Conservation (phyloP, 1,139 yeast genomes). For the Starmera stellimalicola region DNA sequence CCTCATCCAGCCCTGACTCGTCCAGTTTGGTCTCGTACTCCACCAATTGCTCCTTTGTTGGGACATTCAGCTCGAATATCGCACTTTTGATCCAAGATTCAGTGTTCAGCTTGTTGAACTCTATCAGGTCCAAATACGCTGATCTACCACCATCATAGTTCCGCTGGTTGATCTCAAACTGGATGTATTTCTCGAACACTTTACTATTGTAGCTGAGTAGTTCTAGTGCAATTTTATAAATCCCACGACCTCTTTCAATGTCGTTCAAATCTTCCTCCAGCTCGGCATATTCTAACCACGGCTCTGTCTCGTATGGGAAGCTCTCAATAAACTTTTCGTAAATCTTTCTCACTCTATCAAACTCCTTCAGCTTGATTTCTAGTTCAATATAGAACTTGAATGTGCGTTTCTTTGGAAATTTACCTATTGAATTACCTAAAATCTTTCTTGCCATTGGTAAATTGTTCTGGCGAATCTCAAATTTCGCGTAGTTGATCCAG, state of each 20-base stretch:
- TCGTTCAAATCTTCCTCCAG: constrained; percentile 71
- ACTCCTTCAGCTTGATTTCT: constrained; percentile 49
- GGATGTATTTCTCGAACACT: constrained; percentile 44
- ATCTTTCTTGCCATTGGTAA: constrained; percentile 53
- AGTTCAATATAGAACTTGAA: constrained; percentile 52
- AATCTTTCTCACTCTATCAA: constrained; percentile 67
- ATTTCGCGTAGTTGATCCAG: constrained; percentile 67
- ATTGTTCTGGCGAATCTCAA: constrained; percentile 56
- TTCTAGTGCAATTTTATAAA: constrained; percentile 45
- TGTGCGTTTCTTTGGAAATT: constrained; percentile 42
- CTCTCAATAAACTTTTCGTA: constrained; percentile 61
- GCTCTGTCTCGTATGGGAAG: constrained; percentile 31
- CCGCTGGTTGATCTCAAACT: constrained; percentile 49
- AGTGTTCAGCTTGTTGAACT: constrained; percentile 25
- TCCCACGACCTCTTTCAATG: constrained; percentile 50
- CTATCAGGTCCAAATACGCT: constrained; percentile 37
- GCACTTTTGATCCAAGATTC: constrained; percentile 62
- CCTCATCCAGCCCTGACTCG: constrained; percentile 31
- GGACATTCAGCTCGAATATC: constrained; percentile 60
- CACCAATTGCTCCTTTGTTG: constrained; percentile 42
- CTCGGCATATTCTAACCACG: constrained; percentile 54
- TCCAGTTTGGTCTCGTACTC: constrained; percentile 24
- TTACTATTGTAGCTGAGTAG: constrained; percentile 19
- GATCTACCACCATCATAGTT: constrained; percentile 49
- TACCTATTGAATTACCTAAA: constrained; percentile 66